These are phyloP conservation scores for Fusarium sp. DNA, from an alignment of 2,329 filamentous ascomycete genomes.

Conservation along the genomic window DNA sequence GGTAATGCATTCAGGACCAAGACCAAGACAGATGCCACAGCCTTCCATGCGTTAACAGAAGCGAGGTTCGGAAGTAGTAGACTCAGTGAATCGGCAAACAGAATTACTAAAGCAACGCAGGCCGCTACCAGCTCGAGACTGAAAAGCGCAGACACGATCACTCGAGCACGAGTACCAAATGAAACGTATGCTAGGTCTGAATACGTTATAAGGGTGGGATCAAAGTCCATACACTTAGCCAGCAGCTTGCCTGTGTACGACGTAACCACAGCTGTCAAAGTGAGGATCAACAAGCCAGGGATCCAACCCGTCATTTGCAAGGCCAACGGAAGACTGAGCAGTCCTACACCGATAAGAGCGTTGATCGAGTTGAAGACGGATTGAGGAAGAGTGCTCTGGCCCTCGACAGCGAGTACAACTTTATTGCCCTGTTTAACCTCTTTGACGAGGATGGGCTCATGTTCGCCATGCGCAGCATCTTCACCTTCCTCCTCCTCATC, in stretches of 20 bases:
- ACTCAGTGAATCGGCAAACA: conserved; percentile 93
- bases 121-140: conserved; percentile 89
- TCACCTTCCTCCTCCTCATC: conserved; percentile 47
- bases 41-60: conserved; percentile 83
- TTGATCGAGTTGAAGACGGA: conserved; percentile 98
- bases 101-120: conserved; percentile 88
- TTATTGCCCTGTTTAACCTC: conserved; percentile 91
- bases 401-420: conserved; percentile 86
- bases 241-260: conserved; percentile 89
- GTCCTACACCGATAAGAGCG: conserved; percentile 89
- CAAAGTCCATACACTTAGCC: conserved; percentile 89
- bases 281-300: conserved; percentile 81
- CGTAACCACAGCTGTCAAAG: conserved; percentile 82
- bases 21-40: conserved; percentile 83
- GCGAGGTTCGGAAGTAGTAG: conserved; percentile 80
- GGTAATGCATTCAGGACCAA: conserved; percentile 89
- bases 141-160: conserved; percentile 89
- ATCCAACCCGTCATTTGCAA: conserved; percentile 92
- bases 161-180: conserved; percentile 85
- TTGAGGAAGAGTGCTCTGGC: conserved; percentile 95
- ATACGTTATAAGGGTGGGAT: conserved; percentile 90
- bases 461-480: conserved; percentile 67
- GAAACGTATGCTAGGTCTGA: conserved; percentile 93
- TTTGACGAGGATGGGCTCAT: conserved; percentile 86
- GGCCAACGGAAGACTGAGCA: conserved; percentile 90